phyloP scores from a whole-genome alignment of 352 stramenopile species.

The Peronospora farinosa region DNA sequence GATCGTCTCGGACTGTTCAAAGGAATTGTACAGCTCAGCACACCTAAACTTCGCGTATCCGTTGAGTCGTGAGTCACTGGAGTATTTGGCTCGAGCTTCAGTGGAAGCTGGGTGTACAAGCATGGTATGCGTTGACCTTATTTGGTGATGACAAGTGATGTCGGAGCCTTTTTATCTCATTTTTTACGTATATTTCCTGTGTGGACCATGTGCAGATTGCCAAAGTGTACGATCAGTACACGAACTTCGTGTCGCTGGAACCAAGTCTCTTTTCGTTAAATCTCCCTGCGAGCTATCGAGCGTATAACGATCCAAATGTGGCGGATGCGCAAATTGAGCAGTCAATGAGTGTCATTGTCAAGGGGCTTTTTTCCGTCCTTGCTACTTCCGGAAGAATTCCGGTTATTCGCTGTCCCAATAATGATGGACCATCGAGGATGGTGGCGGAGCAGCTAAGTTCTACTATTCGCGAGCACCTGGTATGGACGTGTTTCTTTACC shows the following conservation, averaged over 20 bases:
- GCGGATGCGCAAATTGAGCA: constrained; percentile 78
- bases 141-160: background rate
- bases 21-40: constrained; percentile 88
- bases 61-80: constrained; percentile 78
- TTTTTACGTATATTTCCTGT: constrained; percentile 7
- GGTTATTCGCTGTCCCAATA: constrained; percentile 91
- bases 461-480: constrained; percentile 70
- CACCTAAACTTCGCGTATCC: constrained; percentile 94
- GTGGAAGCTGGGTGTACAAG: constrained; percentile 72
- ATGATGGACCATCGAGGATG: constrained; percentile 93
- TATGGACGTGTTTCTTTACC: constrained; percentile 12
- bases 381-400: constrained; percentile 90
- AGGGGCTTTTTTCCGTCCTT: constrained; percentile 90
- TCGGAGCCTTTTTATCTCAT: background rate
- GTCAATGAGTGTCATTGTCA: constrained; percentile 60
- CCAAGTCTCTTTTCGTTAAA: constrained; percentile 92
- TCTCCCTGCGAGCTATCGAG: constrained; percentile 87
- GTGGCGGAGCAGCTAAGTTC: constrained; percentile 91
- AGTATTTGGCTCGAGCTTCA: constrained; percentile 76
- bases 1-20: constrained; percentile 92
- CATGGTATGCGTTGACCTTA: constrained; percentile 38
- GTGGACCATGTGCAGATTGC: constrained; percentile 57
- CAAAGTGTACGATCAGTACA: constrained; percentile 95
- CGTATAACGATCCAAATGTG: constrained; percentile 89
- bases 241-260: constrained; percentile 96